Percentiles rank a stretch among this genome's conserved stretches.
Conservation (phyloP, 805 yeast species). For the Dipodascus geniculatus region DNA sequence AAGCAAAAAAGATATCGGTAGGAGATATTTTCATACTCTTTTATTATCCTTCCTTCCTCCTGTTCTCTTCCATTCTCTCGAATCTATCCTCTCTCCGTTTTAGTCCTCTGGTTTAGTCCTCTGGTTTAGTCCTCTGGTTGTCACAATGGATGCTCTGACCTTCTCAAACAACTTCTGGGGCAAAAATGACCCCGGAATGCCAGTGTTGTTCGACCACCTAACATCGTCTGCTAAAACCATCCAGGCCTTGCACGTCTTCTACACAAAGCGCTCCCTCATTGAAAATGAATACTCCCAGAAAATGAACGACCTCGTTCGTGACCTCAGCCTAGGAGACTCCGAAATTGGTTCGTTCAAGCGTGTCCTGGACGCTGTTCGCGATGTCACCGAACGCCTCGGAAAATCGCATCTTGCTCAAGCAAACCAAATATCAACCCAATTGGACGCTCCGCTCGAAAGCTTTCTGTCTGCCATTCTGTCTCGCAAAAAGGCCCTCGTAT, state of each 20-base stretch:
- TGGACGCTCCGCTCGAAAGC: constrained; percentile 40
- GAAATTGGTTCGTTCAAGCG: constrained; percentile 50
- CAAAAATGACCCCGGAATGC: constrained; percentile 47
- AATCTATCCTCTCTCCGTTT: not conserved
- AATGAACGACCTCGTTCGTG: constrained; percentile 37
- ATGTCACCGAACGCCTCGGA: constrained; percentile 51
- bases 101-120: not conserved
- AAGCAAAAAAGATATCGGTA: no score
- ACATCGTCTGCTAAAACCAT: constrained; percentile 47
- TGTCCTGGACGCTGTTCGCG: constrained; percentile 45
- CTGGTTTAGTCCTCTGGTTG: not conserved
- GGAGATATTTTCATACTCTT: not conserved
- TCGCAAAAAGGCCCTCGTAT: constrained; percentile 44
- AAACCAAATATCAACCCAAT: constrained; percentile 37
- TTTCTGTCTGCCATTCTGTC: constrained; percentile 42
- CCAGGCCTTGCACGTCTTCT: constrained; percentile 37
- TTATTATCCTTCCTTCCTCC: not conserved
- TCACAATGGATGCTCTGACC: not conserved
- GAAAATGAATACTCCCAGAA: constrained; percentile 64
- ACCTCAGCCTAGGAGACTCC: constrained; percentile 38
- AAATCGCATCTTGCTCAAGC: constrained; percentile 43
- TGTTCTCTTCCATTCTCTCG: not conserved
- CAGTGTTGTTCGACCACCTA: constrained; percentile 42
- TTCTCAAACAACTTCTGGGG: constrained; percentile 37
- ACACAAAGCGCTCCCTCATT: constrained; percentile 42